These are phyloP conservation scores for Melampsora americana DNA, from an alignment of 1,284 basidiomycete species.

Conservation along the genomic window DNA sequence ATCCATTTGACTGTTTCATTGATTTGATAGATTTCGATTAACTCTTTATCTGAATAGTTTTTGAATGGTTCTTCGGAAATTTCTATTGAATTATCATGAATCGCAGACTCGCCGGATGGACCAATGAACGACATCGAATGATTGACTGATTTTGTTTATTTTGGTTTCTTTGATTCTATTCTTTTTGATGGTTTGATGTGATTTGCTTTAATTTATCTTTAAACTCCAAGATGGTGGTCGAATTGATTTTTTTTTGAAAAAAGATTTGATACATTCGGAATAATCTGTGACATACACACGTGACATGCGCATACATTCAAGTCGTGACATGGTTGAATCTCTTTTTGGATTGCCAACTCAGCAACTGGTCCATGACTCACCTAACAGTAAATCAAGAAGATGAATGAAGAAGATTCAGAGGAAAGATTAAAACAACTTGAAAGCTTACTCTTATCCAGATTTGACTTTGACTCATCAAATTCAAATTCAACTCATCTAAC, in stretches of 20 bases:
- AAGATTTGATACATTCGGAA: no score
- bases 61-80: not conserved
- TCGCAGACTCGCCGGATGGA: slow-evolving; percentile 4
- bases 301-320: slow-evolving; percentile 7
- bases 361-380: no score
- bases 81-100: not conserved
- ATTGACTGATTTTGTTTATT: not conserved
- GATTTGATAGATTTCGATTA: slow-evolving; percentile 57
- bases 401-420: not conserved
- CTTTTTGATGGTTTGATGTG: not conserved
- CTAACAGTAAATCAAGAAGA: no score
- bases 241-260: no score
- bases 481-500: not conserved
- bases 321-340: no score
- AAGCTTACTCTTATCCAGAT: not conserved
- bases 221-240: no score
- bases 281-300: not conserved
- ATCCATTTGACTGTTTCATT: slow-evolving; percentile 92
- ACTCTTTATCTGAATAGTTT: not conserved
- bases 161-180: not conserved
- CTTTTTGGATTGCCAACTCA: no score
- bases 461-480: not conserved
- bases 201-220: no score
- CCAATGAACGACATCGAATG: not conserved
- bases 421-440: not conserved